Base-by-base conservation (phyloP, 805 yeast species). In the Barnettozyma populi region DNA sequence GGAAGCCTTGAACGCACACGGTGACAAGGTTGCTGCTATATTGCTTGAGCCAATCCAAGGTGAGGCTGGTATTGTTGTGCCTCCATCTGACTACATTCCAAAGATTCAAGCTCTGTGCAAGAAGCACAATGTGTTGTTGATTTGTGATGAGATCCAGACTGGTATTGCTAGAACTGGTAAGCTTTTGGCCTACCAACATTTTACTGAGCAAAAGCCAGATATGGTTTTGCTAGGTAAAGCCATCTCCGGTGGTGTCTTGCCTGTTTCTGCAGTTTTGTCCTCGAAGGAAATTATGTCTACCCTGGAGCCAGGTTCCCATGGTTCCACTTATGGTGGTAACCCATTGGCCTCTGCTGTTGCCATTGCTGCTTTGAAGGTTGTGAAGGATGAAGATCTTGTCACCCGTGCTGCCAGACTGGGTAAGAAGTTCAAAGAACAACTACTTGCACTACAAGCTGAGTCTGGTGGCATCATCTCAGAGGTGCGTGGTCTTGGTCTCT, bases 121-220 rank as follows among this genome's bases (percentile, higher is more conserved):
- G 60, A 71, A 89, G 68, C 75, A 90, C 76, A 90, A 92, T 61
- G 90, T 88, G 31, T 73, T 92, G 64, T 78, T 92, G 60, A 90
- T 92, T 69, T 89, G 96, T 64, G 98, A 92, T 66, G 98, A 92
- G 74, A 89, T 92, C 65, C 98, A 92, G 73, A 90, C 98, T 23
- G 98, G 98, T 69, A 80, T 92, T 65, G 98, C 95, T 43, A 84
- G 98, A 76, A 92, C 98, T 25, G 98, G 98, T 63, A 87, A 86
- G 72, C 75, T 92, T 78, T 76, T 92, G 52, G 89, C 97, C 66
- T 84, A 82, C 69, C 95, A 92, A 71, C 97, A 92, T 69, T 83
- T 84, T 51, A 73, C 73, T 51, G 67, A 68, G 49, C 85, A 87
- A 55, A 85, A 85, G 67, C 98, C 98, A 39, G 98, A 92, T 70